Conservation (phyloP, 2,329 filamentous ascomycete species). For the Aspergillus sp. region DNA sequence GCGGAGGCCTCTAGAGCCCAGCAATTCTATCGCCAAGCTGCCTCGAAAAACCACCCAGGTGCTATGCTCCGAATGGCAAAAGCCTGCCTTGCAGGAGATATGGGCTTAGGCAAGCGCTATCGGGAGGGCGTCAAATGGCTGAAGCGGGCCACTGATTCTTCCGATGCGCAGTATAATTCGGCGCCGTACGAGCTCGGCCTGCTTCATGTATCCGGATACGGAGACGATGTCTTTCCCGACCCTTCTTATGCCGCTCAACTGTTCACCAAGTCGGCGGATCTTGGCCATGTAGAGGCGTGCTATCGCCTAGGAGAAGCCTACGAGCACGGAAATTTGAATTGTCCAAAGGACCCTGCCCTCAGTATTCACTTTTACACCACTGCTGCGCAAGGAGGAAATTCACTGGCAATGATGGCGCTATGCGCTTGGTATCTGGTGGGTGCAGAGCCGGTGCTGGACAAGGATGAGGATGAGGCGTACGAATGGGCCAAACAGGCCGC, state of each 20-base stretch:
- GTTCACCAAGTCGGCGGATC: conserved; percentile 88
- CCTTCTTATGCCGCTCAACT: conserved; percentile 87
- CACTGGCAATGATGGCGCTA: conserved; percentile 93
- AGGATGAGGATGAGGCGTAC: conserved; percentile 93
- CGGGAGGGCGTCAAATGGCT: conserved; percentile 95
- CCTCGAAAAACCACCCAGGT: conserved; percentile 91
- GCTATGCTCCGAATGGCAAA: conserved; percentile 90
- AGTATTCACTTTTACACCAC: conserved; percentile 97
- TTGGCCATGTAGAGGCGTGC: conserved; percentile 83
- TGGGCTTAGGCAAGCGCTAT: conserved; percentile 80
- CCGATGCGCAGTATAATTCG: conserved; percentile 87
- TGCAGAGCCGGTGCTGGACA: conserved; percentile 85
- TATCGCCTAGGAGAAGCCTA: conserved; percentile 94
- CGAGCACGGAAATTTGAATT: conserved; percentile 84
- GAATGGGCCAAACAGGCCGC: conserved; percentile 92
- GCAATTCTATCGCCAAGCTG: conserved; percentile 86
- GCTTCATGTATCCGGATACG: conserved; percentile 89
- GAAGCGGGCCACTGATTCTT: conserved; percentile 85
- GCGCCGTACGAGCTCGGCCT: conserved; percentile 88
- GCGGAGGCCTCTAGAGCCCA: conserved; percentile 89
- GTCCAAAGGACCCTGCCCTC: conserved; percentile 84
- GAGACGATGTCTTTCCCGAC: conserved; percentile 90
- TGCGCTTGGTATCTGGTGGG: conserved; percentile 99
- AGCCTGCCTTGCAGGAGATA: conserved; percentile 84
- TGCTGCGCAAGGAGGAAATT: conserved; percentile 79